These are phyloP conservation scores for Saccharomyces pastorianus DNA, from an alignment of 1,139 yeast species.

Conservation along the genomic window DNA sequence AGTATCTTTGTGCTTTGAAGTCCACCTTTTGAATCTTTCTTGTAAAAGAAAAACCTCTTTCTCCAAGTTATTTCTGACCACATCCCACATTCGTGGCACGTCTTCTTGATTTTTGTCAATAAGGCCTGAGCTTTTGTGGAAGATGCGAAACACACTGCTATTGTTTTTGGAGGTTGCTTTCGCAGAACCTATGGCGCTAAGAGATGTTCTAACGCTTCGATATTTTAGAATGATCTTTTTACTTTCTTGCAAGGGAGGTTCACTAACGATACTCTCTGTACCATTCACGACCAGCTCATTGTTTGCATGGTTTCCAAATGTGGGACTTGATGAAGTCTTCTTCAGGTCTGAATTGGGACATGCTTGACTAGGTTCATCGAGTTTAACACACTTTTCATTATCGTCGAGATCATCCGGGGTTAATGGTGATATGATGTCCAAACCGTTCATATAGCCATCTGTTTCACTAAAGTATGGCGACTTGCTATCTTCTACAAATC, in stretches of 20 bases:
- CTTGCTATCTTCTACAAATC: background rate
- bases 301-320: background rate
- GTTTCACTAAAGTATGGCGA: background rate
- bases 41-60: constrained; percentile 5
- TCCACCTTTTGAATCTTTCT: constrained; percentile 1
- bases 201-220: background rate
- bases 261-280: background rate
- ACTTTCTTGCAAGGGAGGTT: background rate
- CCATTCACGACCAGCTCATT: background rate
- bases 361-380: background rate
- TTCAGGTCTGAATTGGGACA: background rate
- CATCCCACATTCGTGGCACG: background rate
- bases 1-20: background rate
- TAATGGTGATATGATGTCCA: background rate
- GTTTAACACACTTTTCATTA: background rate
- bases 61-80: background rate
- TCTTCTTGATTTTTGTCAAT: background rate
- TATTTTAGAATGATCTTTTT: background rate
- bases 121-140: background rate
- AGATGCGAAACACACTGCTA: background rate
- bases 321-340: background rate
- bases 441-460: background rate
- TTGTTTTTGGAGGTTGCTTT: background rate
- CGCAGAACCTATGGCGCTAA: background rate
- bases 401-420: background rate